Evolutionary conservation across 306 rosid species (phyloP), one percentile per base, ranked within the genome.

Genomic region (Rubus parviflorus): DNA sequence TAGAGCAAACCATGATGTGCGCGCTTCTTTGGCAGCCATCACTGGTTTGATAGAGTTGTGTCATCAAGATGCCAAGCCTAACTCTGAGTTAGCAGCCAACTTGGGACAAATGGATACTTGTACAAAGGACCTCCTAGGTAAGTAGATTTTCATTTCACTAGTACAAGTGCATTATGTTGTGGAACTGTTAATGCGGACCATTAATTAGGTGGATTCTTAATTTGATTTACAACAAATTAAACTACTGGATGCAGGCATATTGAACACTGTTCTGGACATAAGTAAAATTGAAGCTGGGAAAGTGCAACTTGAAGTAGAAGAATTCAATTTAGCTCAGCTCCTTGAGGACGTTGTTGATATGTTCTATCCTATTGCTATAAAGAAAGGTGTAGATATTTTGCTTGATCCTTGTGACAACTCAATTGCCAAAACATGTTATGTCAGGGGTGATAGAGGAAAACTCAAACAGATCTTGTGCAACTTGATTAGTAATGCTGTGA

Each of bases 241-340:
- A 46, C 13, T 51, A 15, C 56, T 51, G 56, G 11, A n/a, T 58
- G 38, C 64, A 92, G 97, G 87, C 67, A 66, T 92, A 40, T 30
- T 94, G 82, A 94, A 90, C 73, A 87, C 98, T 60, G 81, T 89
- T 82, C 92, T 94, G 3, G 96, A 94, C 68, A 92, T 89, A 75
- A 92, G 96, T 85, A 94, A 94, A 78, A 92, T 89, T 11, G 97
- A 94, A 86, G 94, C 93, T 9, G 96, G 97, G 3, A 90, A 92
- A 79, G 87, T 89, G 87, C 88, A 84, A 35, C 87, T 94, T 14
- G 93, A 86, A 45, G 96, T 89, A 83, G 97, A 86, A 30, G 91
- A 89, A 23, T 94, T 94, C 81, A 86, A 92, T 73, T 38, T 94
- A 42, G 83, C 82, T 7, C 83, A 75, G 83, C 92, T 94, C 52